Conservation (phyloP, 148 eudicot species). For the Amaranthus cruentus region DNA sequence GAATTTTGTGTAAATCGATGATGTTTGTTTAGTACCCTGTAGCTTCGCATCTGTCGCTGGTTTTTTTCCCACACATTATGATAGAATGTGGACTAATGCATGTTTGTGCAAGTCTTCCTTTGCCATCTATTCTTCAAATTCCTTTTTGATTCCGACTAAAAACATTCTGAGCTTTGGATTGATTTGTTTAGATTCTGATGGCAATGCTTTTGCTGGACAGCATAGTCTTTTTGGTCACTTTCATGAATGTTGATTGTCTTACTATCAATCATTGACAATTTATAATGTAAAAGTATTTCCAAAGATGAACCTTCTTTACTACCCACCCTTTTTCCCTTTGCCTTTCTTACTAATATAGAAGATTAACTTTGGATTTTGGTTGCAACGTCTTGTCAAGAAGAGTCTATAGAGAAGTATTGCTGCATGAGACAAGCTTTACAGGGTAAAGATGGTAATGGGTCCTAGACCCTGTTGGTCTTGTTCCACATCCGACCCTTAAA, state of each 20-base stretch:
- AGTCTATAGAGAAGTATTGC: too few species aligned
- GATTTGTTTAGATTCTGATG: slow-evolving; percentile 6
- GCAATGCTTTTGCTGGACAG: slow-evolving; percentile 6
- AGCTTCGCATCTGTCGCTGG: background rate
- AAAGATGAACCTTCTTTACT: background rate
- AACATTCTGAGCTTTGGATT: background rate
- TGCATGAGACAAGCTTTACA: too few species aligned
- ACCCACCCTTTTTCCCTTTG: background rate
- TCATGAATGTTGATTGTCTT: background rate
- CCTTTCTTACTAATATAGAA: background rate
- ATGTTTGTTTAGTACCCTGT: too few species aligned
- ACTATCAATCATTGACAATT: slow-evolving; percentile 3
- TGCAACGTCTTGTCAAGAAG: too few species aligned
- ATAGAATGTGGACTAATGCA: background rate
- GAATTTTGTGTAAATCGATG: too few species aligned
- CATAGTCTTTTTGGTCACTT: slow-evolving; percentile 15
- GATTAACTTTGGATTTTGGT: background rate
- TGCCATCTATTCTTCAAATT: background rate
- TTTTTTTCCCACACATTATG: background rate
- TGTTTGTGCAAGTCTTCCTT: background rate
- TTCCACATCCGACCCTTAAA: too few species aligned
- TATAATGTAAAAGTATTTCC: background rate
- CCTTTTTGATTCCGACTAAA: background rate
- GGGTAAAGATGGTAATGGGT: too few species aligned
- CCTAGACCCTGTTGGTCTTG: too few species aligned